Percentiles rank a stretch among this genome's conserved stretches.
phyloP scores from a whole-genome alignment of 2,329 filamentous ascomycete species.

The Colletotrichum euphorbiae region DNA sequence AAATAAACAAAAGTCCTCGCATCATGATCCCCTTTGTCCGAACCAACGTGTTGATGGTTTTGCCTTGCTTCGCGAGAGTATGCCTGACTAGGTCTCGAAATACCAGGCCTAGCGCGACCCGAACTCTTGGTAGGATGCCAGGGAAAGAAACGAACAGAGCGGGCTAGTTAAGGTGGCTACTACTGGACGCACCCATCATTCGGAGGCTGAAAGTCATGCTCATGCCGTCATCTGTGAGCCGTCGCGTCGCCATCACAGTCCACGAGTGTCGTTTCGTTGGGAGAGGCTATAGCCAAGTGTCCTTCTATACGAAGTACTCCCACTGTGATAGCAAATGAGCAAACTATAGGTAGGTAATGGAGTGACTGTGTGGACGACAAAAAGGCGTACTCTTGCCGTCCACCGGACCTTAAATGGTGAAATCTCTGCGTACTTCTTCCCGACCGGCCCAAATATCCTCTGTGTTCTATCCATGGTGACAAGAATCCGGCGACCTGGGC shows the following conservation, averaged over 20 bases:
- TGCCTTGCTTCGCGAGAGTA: constrained; percentile 10
- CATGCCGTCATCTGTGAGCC: not conserved
- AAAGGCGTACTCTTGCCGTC: too few species aligned
- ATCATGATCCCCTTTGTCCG: not conserved
- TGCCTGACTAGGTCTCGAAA: constrained; percentile 13
- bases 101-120: constrained; percentile 15
- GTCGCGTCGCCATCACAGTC: not conserved
- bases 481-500: constrained; percentile 24
- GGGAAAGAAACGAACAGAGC: not conserved
- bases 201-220: not conserved
- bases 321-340: too few species aligned
- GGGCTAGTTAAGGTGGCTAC: not conserved
- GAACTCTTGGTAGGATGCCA: constrained; percentile 7
- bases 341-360: not conserved
- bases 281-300: too few species aligned
- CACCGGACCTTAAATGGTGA: too few species aligned
- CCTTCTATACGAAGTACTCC: not conserved
- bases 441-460: constrained; percentile 1
- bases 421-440: not conserved
- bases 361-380: not conserved
- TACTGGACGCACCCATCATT: not conserved
- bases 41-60: constrained; percentile 11
- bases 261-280: too few species aligned
- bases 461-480: constrained; percentile 11
- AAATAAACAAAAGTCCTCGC: constrained; percentile 19